These are phyloP conservation scores for Zopfochytrium polystomum DNA, from an alignment of 371 early-diverging fungal genomes.

Conservation along the genomic window DNA sequence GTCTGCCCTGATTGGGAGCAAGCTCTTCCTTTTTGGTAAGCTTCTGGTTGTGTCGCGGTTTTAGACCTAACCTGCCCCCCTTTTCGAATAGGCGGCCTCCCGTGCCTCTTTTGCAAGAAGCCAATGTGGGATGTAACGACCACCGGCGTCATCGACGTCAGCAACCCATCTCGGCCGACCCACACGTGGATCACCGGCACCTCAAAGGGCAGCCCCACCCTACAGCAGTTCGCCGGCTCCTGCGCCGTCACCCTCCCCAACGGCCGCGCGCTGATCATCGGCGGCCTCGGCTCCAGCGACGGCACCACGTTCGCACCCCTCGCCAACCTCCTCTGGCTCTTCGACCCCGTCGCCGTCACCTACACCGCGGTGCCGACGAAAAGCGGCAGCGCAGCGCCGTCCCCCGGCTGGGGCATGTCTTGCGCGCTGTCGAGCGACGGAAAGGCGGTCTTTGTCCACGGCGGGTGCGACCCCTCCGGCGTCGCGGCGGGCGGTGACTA, in stretches of 20 bases:
- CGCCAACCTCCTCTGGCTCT: background rate
- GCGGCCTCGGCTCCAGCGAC: background rate
- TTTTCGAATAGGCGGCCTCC: conserved; percentile 1
- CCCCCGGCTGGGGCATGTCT: background rate
- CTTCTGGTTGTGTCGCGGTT: background rate
- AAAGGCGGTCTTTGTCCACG: background rate
- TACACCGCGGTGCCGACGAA: background rate
- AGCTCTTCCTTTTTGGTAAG: background rate
- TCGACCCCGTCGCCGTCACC: background rate
- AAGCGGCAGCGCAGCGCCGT: background rate
- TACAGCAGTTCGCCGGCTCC: background rate
- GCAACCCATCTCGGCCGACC: background rate
- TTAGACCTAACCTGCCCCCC: background rate
- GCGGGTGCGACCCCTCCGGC: background rate
- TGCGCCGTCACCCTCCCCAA: background rate
- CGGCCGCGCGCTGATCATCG: background rate
- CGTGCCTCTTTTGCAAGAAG: background rate
- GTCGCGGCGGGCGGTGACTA: too few species aligned
- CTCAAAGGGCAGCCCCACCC: background rate
- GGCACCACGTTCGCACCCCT: background rate
- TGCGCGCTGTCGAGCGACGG: background rate
- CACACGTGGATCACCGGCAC: background rate
- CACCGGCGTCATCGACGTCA: background rate
- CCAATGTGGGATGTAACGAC: background rate
- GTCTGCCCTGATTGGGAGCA: background rate